These are phyloP conservation scores for Candida andamanensis DNA, from an alignment of 805 yeast species.

Conservation along the genomic window DNA sequence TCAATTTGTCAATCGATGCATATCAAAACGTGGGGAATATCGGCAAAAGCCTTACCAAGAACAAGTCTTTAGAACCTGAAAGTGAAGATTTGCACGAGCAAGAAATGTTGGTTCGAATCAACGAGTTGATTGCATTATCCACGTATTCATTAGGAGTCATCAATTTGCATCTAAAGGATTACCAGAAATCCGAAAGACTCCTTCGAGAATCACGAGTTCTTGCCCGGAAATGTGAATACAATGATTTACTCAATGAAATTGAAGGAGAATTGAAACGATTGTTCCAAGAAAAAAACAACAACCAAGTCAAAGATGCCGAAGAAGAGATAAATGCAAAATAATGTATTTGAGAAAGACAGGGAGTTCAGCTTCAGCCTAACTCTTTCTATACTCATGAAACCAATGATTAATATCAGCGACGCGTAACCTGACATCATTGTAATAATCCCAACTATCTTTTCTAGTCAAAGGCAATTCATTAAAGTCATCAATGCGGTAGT, in stretches of 20 bases:
- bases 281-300: conserved; percentile 23
- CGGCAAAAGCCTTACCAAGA: conserved; percentile 18
- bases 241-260: conserved; percentile 56
- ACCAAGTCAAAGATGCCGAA: too few relatives aligned
- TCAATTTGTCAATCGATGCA: conserved; percentile 26
- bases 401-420: conserved; percentile 15
- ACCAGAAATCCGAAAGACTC: conserved; percentile 52
- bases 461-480: conserved; percentile 38
- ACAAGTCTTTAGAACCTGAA: conserved; percentile 7
- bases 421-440: conserved; percentile 17
- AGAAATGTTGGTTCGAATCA: conserved; percentile 20
- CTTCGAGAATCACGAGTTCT: conserved; percentile 66
- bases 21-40: conserved; percentile 33
- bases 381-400: conserved; percentile 15
- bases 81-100: not conserved
- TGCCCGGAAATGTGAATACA: conserved; percentile 62
- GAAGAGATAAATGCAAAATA: too few relatives aligned
- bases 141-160: conserved; percentile 85
- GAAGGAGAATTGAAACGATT: conserved; percentile 62
- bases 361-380: too few relatives aligned
- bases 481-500: conserved; percentile 18
- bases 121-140: conserved; percentile 72
- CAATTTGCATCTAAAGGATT: conserved; percentile 53
- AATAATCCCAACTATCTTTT: conserved; percentile 33
- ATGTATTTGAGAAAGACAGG: too few relatives aligned